Evolutionary conservation across 2,329 filamentous ascomycete species (phyloP).

Genomic region (Lizonia empirigonia): DNA sequence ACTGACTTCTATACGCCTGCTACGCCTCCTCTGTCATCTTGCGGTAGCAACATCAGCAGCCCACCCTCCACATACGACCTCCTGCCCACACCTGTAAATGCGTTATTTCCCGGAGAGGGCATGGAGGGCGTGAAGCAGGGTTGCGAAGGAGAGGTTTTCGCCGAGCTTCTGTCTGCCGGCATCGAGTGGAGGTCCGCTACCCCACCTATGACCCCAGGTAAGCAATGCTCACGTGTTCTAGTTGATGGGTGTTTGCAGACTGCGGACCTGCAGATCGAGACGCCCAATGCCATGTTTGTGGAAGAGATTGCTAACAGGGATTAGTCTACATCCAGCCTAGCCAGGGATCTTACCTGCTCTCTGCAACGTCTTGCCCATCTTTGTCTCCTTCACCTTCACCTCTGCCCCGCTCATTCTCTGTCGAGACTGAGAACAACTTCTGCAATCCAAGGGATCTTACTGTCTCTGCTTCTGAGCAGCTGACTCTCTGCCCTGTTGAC

Average conservation of each 20-base stretch:
- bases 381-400: conserved; percentile 86
- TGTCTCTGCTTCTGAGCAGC: conserved; percentile 66
- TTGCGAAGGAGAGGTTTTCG: conserved; percentile 71
- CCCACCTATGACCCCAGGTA: conserved; percentile 90
- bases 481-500: conserved; percentile 66
- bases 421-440: conserved; percentile 78
- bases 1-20: conserved; percentile 82
- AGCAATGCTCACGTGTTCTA: conserved; percentile 44
- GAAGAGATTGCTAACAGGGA: conserved; percentile 32
- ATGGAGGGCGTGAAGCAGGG: conserved; percentile 57
- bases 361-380: conserved; percentile 76
- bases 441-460: conserved; percentile 92
- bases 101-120: conserved; percentile 64
- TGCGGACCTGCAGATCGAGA: no score
- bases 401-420: conserved; percentile 70
- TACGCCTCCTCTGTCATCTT: conserved; percentile 84
- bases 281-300: neutral
- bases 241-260: conserved; percentile 2
- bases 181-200: conserved; percentile 81
- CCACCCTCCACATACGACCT: conserved; percentile 75
- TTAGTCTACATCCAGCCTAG: conserved; percentile 70
- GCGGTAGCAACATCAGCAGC: conserved; percentile 84
- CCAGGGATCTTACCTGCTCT: conserved; percentile 71
- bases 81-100: conserved; percentile 81
- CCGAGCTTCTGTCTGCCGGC: conserved; percentile 72